phyloP scores from a whole-genome alignment of 345 rosid species.

The Eucalyptus marginata region DNA sequence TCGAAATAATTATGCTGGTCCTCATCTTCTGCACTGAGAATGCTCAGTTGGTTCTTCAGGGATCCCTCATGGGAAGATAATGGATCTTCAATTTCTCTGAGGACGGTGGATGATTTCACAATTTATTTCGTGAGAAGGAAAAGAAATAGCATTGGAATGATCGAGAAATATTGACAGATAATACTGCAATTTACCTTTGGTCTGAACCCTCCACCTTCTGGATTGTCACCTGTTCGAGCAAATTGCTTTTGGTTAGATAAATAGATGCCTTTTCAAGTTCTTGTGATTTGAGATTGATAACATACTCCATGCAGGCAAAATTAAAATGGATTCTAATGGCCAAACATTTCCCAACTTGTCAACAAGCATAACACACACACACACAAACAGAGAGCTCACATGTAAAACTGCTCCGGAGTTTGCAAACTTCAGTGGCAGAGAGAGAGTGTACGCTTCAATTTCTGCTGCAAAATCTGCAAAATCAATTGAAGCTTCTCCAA shows the following conservation, averaged over 20 bases:
- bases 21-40: conserved; percentile 22
- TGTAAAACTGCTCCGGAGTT: conserved; percentile 84
- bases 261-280: background rate
- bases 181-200: conserved; percentile 28
- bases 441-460: conserved; percentile 52
- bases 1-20: conserved; percentile 21
- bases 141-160: background rate
- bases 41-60: conserved; percentile 39
- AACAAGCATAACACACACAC: background rate
- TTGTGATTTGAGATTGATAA: background rate
- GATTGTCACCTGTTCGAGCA: conserved; percentile 50
- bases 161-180: background rate
- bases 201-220: conserved; percentile 52
- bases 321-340: background rate
- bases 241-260: background rate
- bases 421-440: conserved; percentile 84
- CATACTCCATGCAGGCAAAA: background rate
- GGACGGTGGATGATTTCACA: background rate
- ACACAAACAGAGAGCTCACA: conserved; percentile 34
- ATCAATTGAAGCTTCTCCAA: conserved; percentile 92
- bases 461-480: conserved; percentile 72
- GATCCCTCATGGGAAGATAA: conserved; percentile 25
- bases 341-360: background rate
- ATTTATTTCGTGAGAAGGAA: background rate
- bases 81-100: conserved; percentile 41